Evolutionary conservation across 2,329 filamentous ascomycete species (phyloP), one percentile per base, ranked within the genome.

Genomic region (Keithomyces neogunnii): DNA sequence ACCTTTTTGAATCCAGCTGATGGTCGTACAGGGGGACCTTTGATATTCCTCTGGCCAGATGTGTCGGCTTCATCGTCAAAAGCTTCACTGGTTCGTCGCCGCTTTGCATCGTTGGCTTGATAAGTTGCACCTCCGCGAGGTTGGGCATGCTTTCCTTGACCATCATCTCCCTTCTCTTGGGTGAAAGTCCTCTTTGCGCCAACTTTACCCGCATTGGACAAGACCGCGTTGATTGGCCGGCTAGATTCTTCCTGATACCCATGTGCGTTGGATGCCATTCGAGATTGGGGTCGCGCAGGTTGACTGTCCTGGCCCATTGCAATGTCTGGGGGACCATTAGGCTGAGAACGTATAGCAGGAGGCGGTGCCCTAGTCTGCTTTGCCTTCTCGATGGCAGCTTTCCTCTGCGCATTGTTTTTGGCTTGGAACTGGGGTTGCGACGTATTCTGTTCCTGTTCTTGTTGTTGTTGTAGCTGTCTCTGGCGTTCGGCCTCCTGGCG

Each of bases 11-110:
- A 72, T 36, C 73, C 75, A 47, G 78, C 84, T 2, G 89, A 95
- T 55, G 90, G 89, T 53, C 91, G 83, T 58, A 95, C 89, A 5
- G 90, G 89, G 49, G 89, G 88, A 11, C 86, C 88, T 72, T 91
- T 93, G 60, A 91, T 76, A 52, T 72, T 75, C 30, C 69, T 71
- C 45, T 81, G 75, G 40, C 80, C 77, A 51, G 81, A 75, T 62
- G 75, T 75, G 45, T 81, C 77, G 43, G 76, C 70, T 50, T 84
- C 81, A 51, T 85, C 79, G 56, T 88, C 83, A 55, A 81, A 78
- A 52, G 83, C 80, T 48, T 92, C 86, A 42, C 86, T 83, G 49
- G 85, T 93, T 63, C 85, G 86, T 58, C 89, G 81, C 52, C 90
- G 81, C 73, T 96, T 96, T 28, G 80, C 75, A 49, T 95, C 89